Evolutionary conservation across 2,329 filamentous ascomycete species (phyloP).

Genomic region (Pseudopyricularia cyperi): DNA sequence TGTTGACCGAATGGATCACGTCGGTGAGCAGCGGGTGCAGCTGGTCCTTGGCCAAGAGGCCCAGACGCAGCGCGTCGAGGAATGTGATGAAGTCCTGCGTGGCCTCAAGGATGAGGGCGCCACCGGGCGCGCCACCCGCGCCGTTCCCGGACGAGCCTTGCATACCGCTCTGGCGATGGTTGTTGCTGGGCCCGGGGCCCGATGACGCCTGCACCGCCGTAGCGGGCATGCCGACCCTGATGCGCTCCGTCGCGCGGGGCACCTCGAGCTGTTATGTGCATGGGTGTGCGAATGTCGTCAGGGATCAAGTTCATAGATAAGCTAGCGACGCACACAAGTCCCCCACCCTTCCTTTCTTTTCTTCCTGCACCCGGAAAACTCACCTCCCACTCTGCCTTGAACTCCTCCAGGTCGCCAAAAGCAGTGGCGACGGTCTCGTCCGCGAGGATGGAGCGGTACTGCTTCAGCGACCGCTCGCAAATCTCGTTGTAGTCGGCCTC

Average conservation of each 20-base stretch:
- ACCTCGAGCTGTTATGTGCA: constrained; percentile 65
- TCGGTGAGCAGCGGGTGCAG: constrained; percentile 91
- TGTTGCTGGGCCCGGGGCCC: constrained; percentile 26
- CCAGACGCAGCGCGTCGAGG: constrained; percentile 84
- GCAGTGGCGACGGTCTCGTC: constrained; percentile 83
- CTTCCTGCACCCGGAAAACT: constrained; percentile 18
- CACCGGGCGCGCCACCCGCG: constrained; percentile 32
- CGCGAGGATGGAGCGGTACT: constrained; percentile 88
- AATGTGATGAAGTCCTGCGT: constrained; percentile 99
- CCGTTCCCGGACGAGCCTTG: constrained; percentile 45
- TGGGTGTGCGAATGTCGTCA: too few species aligned
- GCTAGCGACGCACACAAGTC: not conserved
- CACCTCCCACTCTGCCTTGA: constrained; percentile 88
- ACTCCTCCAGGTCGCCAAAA: constrained; percentile 79
- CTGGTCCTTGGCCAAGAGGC: constrained; percentile 86
- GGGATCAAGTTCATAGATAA: not conserved
- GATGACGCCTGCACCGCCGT: constrained; percentile 53
- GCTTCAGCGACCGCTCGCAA: constrained; percentile 83
- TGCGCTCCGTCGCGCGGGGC: constrained; percentile 81
- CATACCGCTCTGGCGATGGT: constrained; percentile 35
- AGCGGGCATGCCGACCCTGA: constrained; percentile 84
- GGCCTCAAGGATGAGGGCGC: constrained; percentile 68
- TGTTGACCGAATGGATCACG: constrained; percentile 93
- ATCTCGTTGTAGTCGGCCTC: constrained; percentile 94
- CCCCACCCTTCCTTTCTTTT: too few species aligned